Conservation (phyloP, 2,329 filamentous ascomycete species). For the Verticillium albo-atrum region DNA sequence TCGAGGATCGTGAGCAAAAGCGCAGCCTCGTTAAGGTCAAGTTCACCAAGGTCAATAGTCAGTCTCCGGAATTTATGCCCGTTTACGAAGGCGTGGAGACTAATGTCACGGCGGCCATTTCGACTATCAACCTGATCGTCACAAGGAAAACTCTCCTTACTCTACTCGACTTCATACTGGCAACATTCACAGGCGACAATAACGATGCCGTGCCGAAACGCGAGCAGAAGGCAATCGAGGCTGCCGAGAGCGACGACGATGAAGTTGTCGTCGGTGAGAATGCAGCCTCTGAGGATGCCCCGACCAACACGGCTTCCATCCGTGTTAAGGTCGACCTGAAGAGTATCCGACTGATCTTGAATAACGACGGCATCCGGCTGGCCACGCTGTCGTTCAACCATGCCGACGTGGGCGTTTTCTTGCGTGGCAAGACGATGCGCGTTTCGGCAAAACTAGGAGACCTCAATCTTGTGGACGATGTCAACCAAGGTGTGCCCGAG, state of each 20-base stretch:
- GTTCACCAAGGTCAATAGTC: slow-evolving; percentile 81
- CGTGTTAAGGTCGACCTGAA: slow-evolving; percentile 91
- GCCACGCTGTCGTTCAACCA: slow-evolving; percentile 91
- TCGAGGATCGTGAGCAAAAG: slow-evolving; percentile 68
- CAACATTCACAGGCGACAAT: slow-evolving; percentile 74
- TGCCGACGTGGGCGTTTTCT: slow-evolving; percentile 84
- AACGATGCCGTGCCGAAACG: slow-evolving; percentile 26
- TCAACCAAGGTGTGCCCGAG: slow-evolving; percentile 83
- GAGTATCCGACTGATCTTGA: slow-evolving; percentile 88
- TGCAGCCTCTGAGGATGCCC: slow-evolving; percentile 2
- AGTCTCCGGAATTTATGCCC: slow-evolving; percentile 89
- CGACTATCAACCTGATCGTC: slow-evolving; percentile 93
- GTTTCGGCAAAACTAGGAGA: slow-evolving; percentile 84
- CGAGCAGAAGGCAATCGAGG: slow-evolving; percentile 30
- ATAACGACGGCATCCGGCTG: slow-evolving; percentile 93
- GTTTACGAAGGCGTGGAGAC: slow-evolving; percentile 92
- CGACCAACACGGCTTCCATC: slow-evolving; percentile 63
- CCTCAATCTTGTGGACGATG: slow-evolving; percentile 84
- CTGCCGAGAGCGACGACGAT: slow-evolving; percentile 28
- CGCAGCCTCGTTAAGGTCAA: slow-evolving; percentile 84
- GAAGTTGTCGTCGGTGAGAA: slow-evolving; percentile 24
- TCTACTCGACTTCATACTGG: slow-evolving; percentile 85
- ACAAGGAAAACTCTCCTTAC: slow-evolving; percentile 91
- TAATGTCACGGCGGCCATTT: slow-evolving; percentile 85
- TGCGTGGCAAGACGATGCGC: slow-evolving; percentile 81